Base-by-base conservation (phyloP, 1,139 yeast genomes). In the Candida labiduridarum region DNA sequence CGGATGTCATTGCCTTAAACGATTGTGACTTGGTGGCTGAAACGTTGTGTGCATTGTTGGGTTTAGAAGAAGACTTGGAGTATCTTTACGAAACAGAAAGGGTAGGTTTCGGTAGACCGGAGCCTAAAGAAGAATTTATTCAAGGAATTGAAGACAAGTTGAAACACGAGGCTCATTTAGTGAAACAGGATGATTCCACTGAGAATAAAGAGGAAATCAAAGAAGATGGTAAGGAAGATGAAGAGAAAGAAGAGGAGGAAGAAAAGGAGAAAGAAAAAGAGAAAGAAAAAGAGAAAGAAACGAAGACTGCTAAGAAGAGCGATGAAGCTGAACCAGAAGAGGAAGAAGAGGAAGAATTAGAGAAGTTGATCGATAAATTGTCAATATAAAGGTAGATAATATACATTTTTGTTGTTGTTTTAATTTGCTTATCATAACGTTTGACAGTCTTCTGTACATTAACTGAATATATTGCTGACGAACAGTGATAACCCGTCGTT, bases 21-120 rank as follows among this genome's bases (percentile, higher is more conserved):
- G 79, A 80, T 48, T 84, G 96, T 56, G 97, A 91, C 59, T 68
- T 61, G 11, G 77, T 84, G 47, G 88, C 86, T 0, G 76, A 74
- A 31, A 62, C 66, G 40, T 63, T 91, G 41, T 83, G 83, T 16
- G 67, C 72, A 18, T 60, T 72, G 39, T 67, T 87, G 49, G 95
- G 89, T 0, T 89, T 96, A 96, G 63, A 64, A 0, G 66, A 74
- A 1, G 87, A 82, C 14, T 66, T 84, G 34, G 67, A 74, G 1
- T 56, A 59, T 27, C 63, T 80, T 51, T 62, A 73, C 7, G 56
- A 56, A 45, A 47, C 50, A 47, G 66, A 56, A 29, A 54, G 47
- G 19, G 48, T 30, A 5, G 53, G 53, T 36, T 59, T 52, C 45
- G 61, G 57, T 1, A 39, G 31, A 14, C 16, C n/a, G 27, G 47